Conservation (phyloP, 371 early-diverging fungal species). For the Cokeromyces recurvatus region DNA sequence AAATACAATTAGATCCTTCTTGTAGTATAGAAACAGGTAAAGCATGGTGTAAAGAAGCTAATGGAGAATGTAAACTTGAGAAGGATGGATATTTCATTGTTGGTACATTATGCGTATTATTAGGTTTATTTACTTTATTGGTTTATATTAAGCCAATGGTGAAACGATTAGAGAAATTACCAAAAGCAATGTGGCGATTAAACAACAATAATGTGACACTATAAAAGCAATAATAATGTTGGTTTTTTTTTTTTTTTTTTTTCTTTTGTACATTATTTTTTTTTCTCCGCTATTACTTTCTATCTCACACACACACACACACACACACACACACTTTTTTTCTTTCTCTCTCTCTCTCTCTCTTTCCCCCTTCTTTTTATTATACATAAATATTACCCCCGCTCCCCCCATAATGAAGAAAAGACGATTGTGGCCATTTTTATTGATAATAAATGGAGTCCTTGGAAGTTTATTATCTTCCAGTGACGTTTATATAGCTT, state of each 20-base stretch:
- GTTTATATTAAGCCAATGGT: conserved; percentile 68
- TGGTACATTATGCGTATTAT: conserved; percentile 60
- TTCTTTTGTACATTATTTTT: conserved; percentile 5
- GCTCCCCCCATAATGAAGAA: too few species aligned
- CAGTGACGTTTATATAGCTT: conserved; percentile 33
- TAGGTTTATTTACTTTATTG: conserved; percentile 58
- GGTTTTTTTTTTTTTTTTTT: not conserved
- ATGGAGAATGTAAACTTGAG: conserved; percentile 62
- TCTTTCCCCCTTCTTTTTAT: not conserved
- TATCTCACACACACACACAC: too few species aligned
- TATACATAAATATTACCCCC: too few species aligned
- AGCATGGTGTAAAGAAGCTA: conserved; percentile 52
- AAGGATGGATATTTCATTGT: conserved; percentile 89
- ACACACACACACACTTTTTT: too few species aligned
- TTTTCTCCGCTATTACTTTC: too few species aligned
- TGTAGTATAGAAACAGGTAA: conserved; percentile 66
- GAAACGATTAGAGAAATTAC: conserved; percentile 56
- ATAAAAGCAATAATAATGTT: conserved; percentile 3
- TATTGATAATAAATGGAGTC: too few species aligned
- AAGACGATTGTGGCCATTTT: too few species aligned
- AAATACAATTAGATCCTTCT: conserved; percentile 24
- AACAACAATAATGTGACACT: conserved; percentile 5
- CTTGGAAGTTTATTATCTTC: conserved; percentile 33
- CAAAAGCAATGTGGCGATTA: conserved; percentile 40
- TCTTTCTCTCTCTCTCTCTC: not conserved